Evolutionary conservation across 2,329 filamentous ascomycete genomes (phyloP).

Genomic region (Aureobasidium sp.): DNA sequence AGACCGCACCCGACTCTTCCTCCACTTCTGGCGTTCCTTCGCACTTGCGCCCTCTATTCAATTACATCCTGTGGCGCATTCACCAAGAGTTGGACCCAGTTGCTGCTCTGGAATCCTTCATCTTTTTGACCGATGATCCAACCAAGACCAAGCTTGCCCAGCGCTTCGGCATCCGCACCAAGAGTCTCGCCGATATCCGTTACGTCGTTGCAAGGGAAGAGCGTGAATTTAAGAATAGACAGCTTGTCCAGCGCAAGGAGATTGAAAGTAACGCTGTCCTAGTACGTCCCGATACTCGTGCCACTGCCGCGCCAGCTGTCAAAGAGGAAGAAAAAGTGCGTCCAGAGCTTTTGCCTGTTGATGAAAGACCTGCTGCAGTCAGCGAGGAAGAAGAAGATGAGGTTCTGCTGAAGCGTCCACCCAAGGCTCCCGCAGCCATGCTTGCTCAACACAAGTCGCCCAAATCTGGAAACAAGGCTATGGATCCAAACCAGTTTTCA

Average conservation of each 20-base stretch:
- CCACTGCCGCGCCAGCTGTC: background rate
- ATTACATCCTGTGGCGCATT: constrained; percentile 44
- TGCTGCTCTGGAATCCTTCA: constrained; percentile 41
- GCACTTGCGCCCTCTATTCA: constrained; percentile 38
- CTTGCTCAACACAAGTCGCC: constrained; percentile 18
- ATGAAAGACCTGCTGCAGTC: constrained; percentile 7
- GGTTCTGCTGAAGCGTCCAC: constrained; percentile 22
- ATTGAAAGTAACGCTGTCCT: constrained; percentile 6
- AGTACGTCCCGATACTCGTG: background rate
- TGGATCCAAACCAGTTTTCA: constrained; percentile 42
- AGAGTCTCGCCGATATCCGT: constrained; percentile 41
- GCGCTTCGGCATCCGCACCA: constrained; percentile 42
- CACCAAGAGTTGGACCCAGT: constrained; percentile 40
- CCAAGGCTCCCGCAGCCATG: constrained; percentile 25
- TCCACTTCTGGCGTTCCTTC: constrained; percentile 4
- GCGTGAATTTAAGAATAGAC: constrained; percentile 35
- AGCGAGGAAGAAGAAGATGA: constrained; percentile 16
- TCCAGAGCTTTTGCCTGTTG: constrained; percentile 12
- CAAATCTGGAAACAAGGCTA: constrained; percentile 20
- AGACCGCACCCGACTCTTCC: background rate
- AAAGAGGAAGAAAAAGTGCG: background rate
- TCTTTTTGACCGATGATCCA: constrained; percentile 43
- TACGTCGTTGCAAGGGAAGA: constrained; percentile 42
- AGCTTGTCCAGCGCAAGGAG: constrained; percentile 19
- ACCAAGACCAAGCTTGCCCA: constrained; percentile 37